Conservation (phyloP, 768 basidiomycete species). For the Fibroporia radiculosa region DNA sequence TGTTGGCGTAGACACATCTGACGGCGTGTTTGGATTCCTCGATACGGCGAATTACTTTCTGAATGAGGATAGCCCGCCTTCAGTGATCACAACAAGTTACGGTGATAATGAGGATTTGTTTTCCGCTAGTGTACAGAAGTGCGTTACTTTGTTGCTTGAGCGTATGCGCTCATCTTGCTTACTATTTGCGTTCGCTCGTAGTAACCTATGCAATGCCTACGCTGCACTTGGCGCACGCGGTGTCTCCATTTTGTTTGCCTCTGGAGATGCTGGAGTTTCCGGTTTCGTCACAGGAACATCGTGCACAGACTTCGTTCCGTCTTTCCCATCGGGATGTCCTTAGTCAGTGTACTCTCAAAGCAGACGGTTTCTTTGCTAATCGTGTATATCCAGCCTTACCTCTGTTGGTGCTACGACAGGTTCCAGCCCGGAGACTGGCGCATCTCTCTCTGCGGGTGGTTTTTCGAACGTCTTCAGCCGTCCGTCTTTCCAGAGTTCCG, state of each 20-base stretch:
- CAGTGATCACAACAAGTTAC: slow-evolving; percentile 62
- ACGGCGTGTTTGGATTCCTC: slow-evolving; percentile 18
- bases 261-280: slow-evolving; percentile 64
- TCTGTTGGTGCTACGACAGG: slow-evolving; percentile 55
- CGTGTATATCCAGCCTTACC: slow-evolving; percentile 27
- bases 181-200: slow-evolving; percentile 40
- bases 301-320: slow-evolving; percentile 37
- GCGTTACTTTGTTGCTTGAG: slow-evolving; percentile 21
- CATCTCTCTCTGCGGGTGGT: slow-evolving; percentile 60
- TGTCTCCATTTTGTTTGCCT: slow-evolving; percentile 53
- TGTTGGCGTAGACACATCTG: slow-evolving; percentile 25
- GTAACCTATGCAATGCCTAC: slow-evolving; percentile 47
- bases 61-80: slow-evolving; percentile 40
- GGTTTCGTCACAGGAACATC: slow-evolving; percentile 46
- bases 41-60: slow-evolving; percentile 52
- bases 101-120: slow-evolving; percentile 66
- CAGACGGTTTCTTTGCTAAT: not conserved
- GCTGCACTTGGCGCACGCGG: slow-evolving; percentile 66
- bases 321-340: slow-evolving; percentile 46
- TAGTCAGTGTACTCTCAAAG: slow-evolving; percentile 21
- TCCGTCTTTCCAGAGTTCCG: slow-evolving; percentile 45
- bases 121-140: slow-evolving; percentile 42
- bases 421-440: slow-evolving; percentile 51
- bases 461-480: slow-evolving; percentile 57
- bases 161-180: slow-evolving; percentile 12